phyloP scores from a whole-genome alignment of 2,329 filamentous ascomycete genomes.

The Fusarium burgessii region DNA sequence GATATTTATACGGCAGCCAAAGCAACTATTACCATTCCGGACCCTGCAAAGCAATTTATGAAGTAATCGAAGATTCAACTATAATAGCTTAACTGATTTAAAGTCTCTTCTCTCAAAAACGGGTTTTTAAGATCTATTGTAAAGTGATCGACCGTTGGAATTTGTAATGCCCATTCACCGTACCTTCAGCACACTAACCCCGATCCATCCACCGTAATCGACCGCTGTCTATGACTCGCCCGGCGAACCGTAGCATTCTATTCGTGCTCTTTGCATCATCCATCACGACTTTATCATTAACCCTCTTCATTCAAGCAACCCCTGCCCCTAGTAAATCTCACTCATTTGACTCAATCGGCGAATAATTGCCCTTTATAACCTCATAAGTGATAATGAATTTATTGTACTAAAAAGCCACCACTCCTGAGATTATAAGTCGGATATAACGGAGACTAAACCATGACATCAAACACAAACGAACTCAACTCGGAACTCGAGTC shows the following conservation, averaged over 20 bases:
- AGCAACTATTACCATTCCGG: too few species aligned
- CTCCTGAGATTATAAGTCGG: not conserved
- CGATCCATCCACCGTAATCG: conserved; percentile 19
- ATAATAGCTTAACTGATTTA: not conserved
- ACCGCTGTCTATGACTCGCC: conserved; percentile 29
- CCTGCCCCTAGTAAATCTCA: not conserved
- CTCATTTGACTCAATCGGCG: conserved; percentile 37
- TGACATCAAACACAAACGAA: conserved; percentile 49
- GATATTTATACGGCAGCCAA: too few species aligned
- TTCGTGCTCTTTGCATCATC: conserved; percentile 41
- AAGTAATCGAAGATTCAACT: too few species aligned
- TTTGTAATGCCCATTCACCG: conserved; percentile 7
- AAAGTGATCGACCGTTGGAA: not conserved
- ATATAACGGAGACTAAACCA: conserved; percentile 39
- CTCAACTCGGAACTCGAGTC: conserved; percentile 81
- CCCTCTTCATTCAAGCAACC: not conserved
- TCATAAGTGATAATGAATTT: conserved; percentile 39
- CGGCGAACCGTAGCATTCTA: conserved; percentile 38
- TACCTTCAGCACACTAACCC: conserved; percentile 22
- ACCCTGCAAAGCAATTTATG: too few species aligned
- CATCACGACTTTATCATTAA: conserved; percentile 33
- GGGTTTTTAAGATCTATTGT: not conserved
- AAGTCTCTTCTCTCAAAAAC: not conserved
- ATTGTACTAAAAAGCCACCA: conserved; percentile 24
- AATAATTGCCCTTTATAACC: not conserved